A percentile compares a stretch with the other conserved stretches of the same genome.
These are phyloP conservation scores for Turnera subulata DNA, from an alignment of 345 rosid genomes.

Conservation along the genomic window DNA sequence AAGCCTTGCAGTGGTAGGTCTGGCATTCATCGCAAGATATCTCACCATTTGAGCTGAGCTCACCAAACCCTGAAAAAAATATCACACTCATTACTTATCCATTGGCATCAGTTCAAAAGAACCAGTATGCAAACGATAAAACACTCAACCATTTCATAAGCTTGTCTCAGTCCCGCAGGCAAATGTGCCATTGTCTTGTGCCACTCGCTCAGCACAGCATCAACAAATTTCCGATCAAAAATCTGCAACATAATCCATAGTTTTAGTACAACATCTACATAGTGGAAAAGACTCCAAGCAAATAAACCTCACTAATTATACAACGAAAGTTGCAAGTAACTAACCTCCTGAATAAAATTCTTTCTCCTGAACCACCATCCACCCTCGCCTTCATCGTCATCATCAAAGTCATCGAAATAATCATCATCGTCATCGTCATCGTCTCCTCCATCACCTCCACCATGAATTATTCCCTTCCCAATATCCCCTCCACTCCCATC, in stretches of 20 bases:
- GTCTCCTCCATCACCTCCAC: slow-evolving; percentile 97
- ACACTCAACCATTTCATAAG: slow-evolving; percentile 78
- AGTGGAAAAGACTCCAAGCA: neutral
- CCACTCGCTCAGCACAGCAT: slow-evolving; percentile 95
- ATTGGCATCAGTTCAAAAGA: slow-evolving; percentile 6
- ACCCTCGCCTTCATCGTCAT: slow-evolving; percentile 83
- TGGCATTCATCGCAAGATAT: slow-evolving; percentile 85
- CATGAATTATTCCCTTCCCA: slow-evolving; percentile 76
- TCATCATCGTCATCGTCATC: slow-evolving; percentile 95
- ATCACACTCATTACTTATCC: slow-evolving; percentile 21
- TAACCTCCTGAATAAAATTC: slow-evolving; percentile 81
- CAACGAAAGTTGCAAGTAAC: slow-evolving; percentile 2
- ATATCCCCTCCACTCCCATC: slow-evolving; percentile 95
- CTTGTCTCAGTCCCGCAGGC: slow-evolving; percentile 97
- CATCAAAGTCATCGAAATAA: slow-evolving; percentile 90
- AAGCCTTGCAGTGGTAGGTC: slow-evolving; percentile 81
- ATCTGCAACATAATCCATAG: slow-evolving; percentile 44
- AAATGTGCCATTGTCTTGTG: slow-evolving; percentile 89
- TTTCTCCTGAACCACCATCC: slow-evolving; percentile 86
- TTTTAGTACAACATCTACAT: slow-evolving; percentile 6
- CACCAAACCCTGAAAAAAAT: slow-evolving; percentile 76
- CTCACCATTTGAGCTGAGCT: slow-evolving; percentile 96
- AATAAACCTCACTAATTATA: no score
- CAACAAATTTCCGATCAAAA: slow-evolving; percentile 85
- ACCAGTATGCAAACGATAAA: slow-evolving; percentile 4